These are phyloP conservation scores for Venturia pyrina DNA, from an alignment of 2,329 filamentous ascomycete species.

Conservation along the genomic window DNA sequence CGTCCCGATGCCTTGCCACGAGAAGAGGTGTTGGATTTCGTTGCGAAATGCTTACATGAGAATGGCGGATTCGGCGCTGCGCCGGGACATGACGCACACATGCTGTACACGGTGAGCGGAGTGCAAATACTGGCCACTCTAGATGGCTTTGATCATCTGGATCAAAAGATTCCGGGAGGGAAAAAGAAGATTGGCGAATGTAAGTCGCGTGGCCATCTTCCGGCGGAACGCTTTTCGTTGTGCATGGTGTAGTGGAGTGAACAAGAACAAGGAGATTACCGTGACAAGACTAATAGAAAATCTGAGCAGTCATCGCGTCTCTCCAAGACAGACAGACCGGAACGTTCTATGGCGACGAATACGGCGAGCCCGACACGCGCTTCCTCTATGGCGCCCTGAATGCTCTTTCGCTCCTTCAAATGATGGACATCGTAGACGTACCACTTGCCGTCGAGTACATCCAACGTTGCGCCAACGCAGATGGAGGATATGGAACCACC, in stretches of 20 bases:
- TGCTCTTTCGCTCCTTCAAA: constrained; percentile 71
- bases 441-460: constrained; percentile 72
- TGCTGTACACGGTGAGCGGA: constrained; percentile 91
- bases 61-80: constrained; percentile 89
- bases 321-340: constrained; percentile 75
- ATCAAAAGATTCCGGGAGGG: constrained; percentile 54
- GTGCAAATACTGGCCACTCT: constrained; percentile 86
- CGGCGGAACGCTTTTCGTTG: not conserved
- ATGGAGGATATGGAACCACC: constrained; percentile 83
- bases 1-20: constrained; percentile 73
- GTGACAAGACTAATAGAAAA: not conserved
- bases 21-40: constrained; percentile 75
- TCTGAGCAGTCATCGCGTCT: constrained; percentile 56
- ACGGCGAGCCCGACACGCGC: constrained; percentile 91
- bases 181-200: constrained; percentile 68
- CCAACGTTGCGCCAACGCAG: constrained; percentile 78
- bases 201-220: constrained; percentile 38
- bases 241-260: not conserved
- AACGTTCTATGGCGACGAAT: constrained; percentile 88
- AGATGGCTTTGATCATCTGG: constrained; percentile 75
- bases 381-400: constrained; percentile 90
- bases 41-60: constrained; percentile 87
- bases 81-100: constrained; percentile 88
- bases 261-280: not conserved
- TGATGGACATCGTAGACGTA: constrained; percentile 66